Evolutionary conservation across 2,329 filamentous ascomycete species (phyloP).

Genomic region (Aspergillus sp.): DNA sequence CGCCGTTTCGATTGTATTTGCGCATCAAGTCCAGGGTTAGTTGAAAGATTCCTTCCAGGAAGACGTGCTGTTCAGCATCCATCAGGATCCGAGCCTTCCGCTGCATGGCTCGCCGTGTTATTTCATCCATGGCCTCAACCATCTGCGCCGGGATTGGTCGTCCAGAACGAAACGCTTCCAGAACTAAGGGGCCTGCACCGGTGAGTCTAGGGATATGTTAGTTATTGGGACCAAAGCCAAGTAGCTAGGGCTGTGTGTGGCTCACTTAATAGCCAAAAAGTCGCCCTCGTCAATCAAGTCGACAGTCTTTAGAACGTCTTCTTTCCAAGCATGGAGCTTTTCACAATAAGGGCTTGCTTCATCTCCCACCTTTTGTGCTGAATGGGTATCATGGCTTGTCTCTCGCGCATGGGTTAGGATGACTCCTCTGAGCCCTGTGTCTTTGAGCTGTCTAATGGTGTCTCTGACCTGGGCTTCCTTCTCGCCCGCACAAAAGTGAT

Average conservation of each 20-base stretch:
- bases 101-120: conserved; percentile 51
- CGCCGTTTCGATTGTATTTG: conserved; percentile 60
- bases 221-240: background rate
- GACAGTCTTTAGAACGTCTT: conserved; percentile 67
- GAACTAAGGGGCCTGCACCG: conserved; percentile 65
- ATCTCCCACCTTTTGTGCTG: conserved; percentile 4
- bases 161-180: conserved; percentile 57
- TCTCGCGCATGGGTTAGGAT: conserved; percentile 79
- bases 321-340: conserved; percentile 52
- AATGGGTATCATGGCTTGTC: conserved; percentile 52
- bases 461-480: conserved; percentile 56
- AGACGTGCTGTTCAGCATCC: conserved; percentile 73
- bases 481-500: conserved; percentile 84
- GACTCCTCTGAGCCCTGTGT: conserved; percentile 71
- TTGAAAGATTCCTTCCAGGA: conserved; percentile 71
- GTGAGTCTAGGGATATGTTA: conserved; percentile 48
- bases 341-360: conserved; percentile 11
- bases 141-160: conserved; percentile 57
- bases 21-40: conserved; percentile 73
- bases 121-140: conserved; percentile 59
- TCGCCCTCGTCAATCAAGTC: conserved; percentile 41
- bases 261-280: conserved; percentile 56
- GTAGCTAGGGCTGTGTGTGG: background rate
- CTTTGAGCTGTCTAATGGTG: conserved; percentile 58
- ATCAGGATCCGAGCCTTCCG: conserved; percentile 69